phyloP scores from a whole-genome alignment of 495 filamentous ascomycete species.

The Jackrogersella minutella region DNA sequence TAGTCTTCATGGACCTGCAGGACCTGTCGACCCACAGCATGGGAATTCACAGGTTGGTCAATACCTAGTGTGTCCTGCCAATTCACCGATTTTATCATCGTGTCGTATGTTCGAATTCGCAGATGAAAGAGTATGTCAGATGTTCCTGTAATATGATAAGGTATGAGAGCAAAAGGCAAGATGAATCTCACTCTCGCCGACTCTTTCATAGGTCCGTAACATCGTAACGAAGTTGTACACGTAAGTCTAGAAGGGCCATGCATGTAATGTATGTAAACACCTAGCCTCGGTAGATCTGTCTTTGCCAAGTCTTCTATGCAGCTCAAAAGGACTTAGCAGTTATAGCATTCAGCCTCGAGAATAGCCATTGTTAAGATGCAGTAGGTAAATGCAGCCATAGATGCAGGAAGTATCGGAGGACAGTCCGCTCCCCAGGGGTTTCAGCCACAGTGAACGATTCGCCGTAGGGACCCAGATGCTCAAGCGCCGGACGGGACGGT shows the following conservation, averaged over 20 bases:
- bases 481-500: conserved; percentile 17
- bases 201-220: not conserved
- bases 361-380: conserved; percentile 4
- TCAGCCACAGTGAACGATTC: conserved; percentile 33
- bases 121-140: no score
- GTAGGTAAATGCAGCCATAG: conserved; percentile 8
- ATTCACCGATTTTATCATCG: no score
- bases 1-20: conserved; percentile 18
- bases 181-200: no score
- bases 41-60: not conserved
- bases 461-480: conserved; percentile 11
- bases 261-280: not conserved
- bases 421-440: conserved; percentile 14
- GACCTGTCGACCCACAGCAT: conserved; percentile 20
- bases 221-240: no score
- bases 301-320: not conserved
- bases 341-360: not conserved
- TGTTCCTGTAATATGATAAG: no score
- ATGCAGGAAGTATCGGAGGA: conserved; percentile 1
- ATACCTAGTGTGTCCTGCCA: no score
- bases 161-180: no score
- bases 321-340: not conserved
- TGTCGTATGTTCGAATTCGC: no score
- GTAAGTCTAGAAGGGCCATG: not conserved
- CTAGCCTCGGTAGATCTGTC: not conserved